Evolutionary conservation across 2,329 filamentous ascomycete species (phyloP).

Genomic region (Pseudocercospora macadamiae): DNA sequence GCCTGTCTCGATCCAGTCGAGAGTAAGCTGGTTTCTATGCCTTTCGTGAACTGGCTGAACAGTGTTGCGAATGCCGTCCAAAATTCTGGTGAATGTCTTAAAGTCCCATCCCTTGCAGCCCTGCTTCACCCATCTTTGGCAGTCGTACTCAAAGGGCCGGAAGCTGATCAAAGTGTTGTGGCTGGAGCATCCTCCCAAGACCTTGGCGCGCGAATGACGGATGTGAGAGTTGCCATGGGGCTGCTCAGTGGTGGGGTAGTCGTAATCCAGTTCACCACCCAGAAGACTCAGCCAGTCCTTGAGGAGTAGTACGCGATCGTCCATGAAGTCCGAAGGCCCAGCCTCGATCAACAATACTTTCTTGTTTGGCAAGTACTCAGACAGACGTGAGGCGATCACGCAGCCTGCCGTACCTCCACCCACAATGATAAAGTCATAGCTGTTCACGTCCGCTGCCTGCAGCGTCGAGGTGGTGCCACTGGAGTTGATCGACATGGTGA

Average conservation of each 20-base stretch:
- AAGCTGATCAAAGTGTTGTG: conserved; percentile 95
- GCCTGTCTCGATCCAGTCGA: conserved; percentile 85
- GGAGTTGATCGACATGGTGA: conserved; percentile 21
- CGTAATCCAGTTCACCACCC: conserved; percentile 86
- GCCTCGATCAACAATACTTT: conserved; percentile 83
- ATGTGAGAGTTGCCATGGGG: conserved; percentile 90
- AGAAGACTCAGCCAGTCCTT: conserved; percentile 85
- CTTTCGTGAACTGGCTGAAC: conserved; percentile 83
- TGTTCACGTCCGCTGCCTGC: conserved; percentile 63
- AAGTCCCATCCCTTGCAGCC: conserved; percentile 87
- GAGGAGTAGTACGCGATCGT: conserved; percentile 82
- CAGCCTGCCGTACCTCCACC: conserved; percentile 86
- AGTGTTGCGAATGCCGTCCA: conserved; percentile 87
- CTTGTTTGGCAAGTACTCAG: conserved; percentile 81
- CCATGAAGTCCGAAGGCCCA: conserved; percentile 85
- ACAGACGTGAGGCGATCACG: conserved; percentile 77
- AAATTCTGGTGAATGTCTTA: conserved; percentile 76
- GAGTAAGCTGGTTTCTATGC: conserved; percentile 87
- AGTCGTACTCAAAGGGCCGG: conserved; percentile 86
- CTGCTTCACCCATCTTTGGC: conserved; percentile 78
- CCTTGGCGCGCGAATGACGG: conserved; percentile 88
- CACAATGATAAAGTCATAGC: conserved; percentile 83
- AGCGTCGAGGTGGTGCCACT: conserved; percentile 71
- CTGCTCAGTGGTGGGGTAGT: conserved; percentile 87
- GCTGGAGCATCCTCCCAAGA: conserved; percentile 87